These are phyloP conservation scores for Phytophthora kernoviae DNA, from an alignment of 352 stramenopile genomes.

Conservation along the genomic window DNA sequence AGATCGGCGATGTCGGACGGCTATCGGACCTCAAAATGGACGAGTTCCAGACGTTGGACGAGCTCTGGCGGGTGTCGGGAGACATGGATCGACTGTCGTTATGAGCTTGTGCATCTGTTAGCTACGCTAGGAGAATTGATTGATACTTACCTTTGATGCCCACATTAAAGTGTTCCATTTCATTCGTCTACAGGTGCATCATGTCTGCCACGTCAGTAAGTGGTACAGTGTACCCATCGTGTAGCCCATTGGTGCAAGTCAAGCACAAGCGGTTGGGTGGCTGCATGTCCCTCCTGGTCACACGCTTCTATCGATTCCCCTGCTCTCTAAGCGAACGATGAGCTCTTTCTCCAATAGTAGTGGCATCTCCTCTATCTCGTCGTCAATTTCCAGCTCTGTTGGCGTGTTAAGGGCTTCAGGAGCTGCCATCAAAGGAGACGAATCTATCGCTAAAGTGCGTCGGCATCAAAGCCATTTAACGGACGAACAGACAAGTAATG, in stretches of 20 bases:
- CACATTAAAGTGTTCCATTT: not conserved
- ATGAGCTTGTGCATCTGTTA: conserved; percentile 32
- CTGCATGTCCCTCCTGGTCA: conserved; percentile 26
- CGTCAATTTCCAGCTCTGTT: conserved; percentile 9
- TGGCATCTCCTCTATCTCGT: not conserved
- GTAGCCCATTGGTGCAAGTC: conserved; percentile 8
- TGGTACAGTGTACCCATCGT: not conserved
- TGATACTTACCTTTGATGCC: conserved; percentile 1
- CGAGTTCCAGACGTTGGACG: conserved; percentile 81
- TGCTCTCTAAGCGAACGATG: conserved; percentile 17
- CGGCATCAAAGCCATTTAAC: conserved; percentile 61
- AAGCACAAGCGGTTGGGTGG: conserved; percentile 13
- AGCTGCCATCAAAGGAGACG: conserved; percentile 8
- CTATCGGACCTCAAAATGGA: conserved; percentile 89
- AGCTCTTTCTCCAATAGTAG: conserved; percentile 8
- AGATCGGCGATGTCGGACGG: conserved; percentile 77
- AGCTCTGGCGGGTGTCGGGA: conserved; percentile 84
- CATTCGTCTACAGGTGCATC: conserved; percentile 4
- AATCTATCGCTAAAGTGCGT: conserved; percentile 28
- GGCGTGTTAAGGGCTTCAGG: not conserved
- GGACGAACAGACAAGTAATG: conserved; percentile 15
- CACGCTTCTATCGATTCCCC: conserved; percentile 15
- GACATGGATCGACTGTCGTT: conserved; percentile 86
- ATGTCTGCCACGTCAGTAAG: conserved; percentile 8
- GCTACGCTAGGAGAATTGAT: conserved; percentile 5